These are phyloP conservation scores for Penicillium concentricum DNA, from an alignment of 2,329 filamentous ascomycete species.

Conservation along the genomic window DNA sequence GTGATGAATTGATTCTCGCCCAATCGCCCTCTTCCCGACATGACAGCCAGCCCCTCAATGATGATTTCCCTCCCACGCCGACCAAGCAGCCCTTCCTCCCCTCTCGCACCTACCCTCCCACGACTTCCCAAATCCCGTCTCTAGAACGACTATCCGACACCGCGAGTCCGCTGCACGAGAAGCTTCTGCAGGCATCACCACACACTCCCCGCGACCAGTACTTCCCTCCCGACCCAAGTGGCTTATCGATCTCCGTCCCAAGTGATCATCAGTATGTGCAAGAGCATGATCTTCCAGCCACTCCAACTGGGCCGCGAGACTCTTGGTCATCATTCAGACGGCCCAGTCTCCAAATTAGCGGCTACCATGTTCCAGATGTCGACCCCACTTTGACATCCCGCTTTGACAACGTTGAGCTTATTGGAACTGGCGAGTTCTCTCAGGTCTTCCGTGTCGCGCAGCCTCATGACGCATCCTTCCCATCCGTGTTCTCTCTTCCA, in stretches of 20 bases:
- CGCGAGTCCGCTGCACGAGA: conserved; percentile 54
- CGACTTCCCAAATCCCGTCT: conserved; percentile 33
- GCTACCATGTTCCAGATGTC: conserved; percentile 67
- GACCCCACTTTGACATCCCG: conserved; percentile 71
- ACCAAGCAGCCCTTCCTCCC: conserved; percentile 63
- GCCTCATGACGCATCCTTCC: conserved; percentile 36
- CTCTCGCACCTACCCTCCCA: conserved; percentile 36
- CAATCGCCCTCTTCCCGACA: conserved; percentile 55
- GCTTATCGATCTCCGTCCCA: conserved; percentile 74
- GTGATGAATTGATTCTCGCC: conserved; percentile 65
- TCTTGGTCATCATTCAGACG: conserved; percentile 59
- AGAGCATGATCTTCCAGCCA: conserved; percentile 65
- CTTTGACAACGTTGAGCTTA: conserved; percentile 76
- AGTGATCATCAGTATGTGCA: conserved; percentile 43
- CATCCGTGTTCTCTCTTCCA: conserved; percentile 47
- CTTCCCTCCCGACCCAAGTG: conserved; percentile 75
- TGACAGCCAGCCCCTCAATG: conserved; percentile 59
- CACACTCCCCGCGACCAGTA: conserved; percentile 76
- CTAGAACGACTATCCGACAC: conserved; percentile 36
- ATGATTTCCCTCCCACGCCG: conserved; percentile 89
- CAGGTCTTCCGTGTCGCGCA: conserved; percentile 77
- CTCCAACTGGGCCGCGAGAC: conserved; percentile 69
- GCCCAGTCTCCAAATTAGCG: conserved; percentile 68
- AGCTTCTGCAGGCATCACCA: conserved; percentile 59
- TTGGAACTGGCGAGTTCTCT: conserved; percentile 91